phyloP scores from a whole-genome alignment of 2,329 filamentous ascomycete species.

The Sclerotinia nivalis region DNA sequence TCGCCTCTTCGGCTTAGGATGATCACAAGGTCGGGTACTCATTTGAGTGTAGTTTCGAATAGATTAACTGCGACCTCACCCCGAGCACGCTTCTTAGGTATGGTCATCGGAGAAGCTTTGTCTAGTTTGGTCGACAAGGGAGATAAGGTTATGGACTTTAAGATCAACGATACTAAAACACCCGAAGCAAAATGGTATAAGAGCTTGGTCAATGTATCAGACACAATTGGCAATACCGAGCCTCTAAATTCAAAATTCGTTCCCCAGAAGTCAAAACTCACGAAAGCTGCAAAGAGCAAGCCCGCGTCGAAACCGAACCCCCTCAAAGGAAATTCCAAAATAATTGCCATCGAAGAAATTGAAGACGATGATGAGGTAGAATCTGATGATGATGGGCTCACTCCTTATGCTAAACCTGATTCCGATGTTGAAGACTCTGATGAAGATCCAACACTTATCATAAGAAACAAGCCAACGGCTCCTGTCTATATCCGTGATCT shows the following conservation, averaged over 20 bases:
- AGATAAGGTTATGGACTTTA: constrained; percentile 76
- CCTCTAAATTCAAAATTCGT: constrained; percentile 45
- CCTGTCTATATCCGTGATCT: constrained; percentile 92
- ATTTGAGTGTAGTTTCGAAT: constrained; percentile 81
- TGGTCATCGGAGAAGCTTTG: constrained; percentile 77
- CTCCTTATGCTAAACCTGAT: constrained; percentile 80
- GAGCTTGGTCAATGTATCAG: constrained; percentile 60
- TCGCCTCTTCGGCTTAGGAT: constrained; percentile 66
- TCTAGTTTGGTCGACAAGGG: constrained; percentile 61
- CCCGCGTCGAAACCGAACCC: constrained; percentile 40
- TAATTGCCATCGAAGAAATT: constrained; percentile 65
- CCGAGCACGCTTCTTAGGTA: constrained; percentile 78
- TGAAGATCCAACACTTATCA: constrained; percentile 85
- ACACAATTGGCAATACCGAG: constrained; percentile 61
- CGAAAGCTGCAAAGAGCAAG: constrained; percentile 32
- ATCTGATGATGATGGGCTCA: constrained; percentile 52
- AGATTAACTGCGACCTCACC: constrained; percentile 75
- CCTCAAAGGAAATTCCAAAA: constrained; percentile 37
- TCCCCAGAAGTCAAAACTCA: constrained; percentile 28
- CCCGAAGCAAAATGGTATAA: constrained; percentile 77
- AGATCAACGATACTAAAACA: constrained; percentile 74
- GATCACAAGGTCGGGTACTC: constrained; percentile 69
- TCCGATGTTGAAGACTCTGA: constrained; percentile 90
- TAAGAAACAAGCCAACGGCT: constrained; percentile 76
- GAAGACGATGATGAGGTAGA: constrained; percentile 55